phyloP scores from a whole-genome alignment of 2,329 filamentous ascomycete genomes.

The Xylaria sp. region DNA sequence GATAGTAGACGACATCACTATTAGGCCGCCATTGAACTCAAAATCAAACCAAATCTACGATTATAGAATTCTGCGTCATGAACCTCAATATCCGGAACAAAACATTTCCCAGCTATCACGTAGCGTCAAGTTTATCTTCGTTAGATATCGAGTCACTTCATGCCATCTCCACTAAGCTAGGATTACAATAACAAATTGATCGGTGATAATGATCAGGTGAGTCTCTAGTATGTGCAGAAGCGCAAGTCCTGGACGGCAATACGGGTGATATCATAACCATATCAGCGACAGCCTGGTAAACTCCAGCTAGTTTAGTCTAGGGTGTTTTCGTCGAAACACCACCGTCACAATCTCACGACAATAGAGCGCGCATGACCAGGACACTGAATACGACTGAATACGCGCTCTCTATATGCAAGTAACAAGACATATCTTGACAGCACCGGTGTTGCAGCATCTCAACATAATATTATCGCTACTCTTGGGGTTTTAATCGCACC shows the following conservation, averaged over 20 bases:
- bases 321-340: conserved; percentile 18
- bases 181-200: background rate
- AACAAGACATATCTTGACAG: background rate
- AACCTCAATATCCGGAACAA: background rate
- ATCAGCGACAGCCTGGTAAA: background rate
- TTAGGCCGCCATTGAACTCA: conserved; percentile 25
- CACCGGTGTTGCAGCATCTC: no score
- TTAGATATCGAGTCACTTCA: background rate
- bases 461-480: background rate
- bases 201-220: background rate
- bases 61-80: conserved; percentile 15
- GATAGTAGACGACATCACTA: conserved; percentile 21
- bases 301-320: conserved; percentile 11
- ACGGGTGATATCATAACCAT: conserved; percentile 39
- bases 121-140: background rate
- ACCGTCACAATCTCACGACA: background rate
- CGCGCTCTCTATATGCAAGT: no score
- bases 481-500: background rate
- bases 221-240: background rate
- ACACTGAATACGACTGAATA: background rate
- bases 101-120: background rate
- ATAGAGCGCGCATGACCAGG: background rate
- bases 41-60: conserved; percentile 14
- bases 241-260: background rate
- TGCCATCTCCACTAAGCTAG: background rate